phyloP scores from a whole-genome alignment of 2,329 filamentous ascomycete genomes.

The Hymenoscyphus fraxineus region DNA sequence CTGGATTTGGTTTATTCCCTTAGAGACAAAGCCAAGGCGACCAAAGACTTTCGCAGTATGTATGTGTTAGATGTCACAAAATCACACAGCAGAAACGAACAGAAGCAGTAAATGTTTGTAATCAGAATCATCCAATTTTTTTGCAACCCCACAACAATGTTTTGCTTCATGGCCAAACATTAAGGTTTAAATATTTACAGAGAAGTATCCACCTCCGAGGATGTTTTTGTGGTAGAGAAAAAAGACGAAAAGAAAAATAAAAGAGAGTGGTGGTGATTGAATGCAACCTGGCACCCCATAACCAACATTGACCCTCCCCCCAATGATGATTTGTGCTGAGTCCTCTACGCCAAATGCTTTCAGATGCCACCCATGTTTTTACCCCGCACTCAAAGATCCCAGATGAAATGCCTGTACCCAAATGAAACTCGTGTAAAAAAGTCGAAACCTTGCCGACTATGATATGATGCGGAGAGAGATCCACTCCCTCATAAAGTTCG shows the following conservation, averaged over 20 bases:
- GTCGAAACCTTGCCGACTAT: conserved; percentile 26
- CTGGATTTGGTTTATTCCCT: no score
- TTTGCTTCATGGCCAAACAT: conserved; percentile 17
- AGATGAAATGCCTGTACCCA: conserved; percentile 15
- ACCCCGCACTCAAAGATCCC: conserved; percentile 14
- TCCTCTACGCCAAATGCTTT: not conserved
- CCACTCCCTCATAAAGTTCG: conserved; percentile 29
- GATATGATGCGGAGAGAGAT: conserved; percentile 28
- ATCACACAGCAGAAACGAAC: not conserved
- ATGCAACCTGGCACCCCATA: not conserved
- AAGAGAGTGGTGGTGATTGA: not conserved
- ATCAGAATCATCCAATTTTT: not conserved
- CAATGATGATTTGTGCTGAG: not conserved
- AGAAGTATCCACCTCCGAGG: conserved; percentile 10
- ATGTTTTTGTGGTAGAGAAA: not conserved
- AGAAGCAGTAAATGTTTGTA: not conserved
- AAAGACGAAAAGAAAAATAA: not conserved
- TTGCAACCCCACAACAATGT: not conserved
- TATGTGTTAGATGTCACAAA: not conserved
- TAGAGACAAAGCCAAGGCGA: no score
- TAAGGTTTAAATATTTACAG: conserved; percentile 30
- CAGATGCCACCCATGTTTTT: not conserved
- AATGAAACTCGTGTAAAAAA: conserved; percentile 29
- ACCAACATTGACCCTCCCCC: not conserved
- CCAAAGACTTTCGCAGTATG: no score